Evolutionary conservation across 768 basidiomycete genomes (phyloP).

Genomic region (Harrya chromipes): DNA sequence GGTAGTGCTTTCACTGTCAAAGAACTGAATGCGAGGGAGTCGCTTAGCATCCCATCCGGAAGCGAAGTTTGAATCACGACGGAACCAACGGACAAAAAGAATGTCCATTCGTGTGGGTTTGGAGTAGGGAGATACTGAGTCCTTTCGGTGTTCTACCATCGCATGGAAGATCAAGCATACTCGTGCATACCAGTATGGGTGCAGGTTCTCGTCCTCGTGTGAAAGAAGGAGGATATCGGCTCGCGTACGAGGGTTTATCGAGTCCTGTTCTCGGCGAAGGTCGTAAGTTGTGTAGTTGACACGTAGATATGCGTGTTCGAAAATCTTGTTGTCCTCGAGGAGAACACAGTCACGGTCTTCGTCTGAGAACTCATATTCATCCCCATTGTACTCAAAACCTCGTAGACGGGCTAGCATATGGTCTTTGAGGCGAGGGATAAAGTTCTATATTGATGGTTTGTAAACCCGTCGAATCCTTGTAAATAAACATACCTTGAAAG

Average conservation of each 20-base stretch:
- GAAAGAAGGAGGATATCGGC: slow-evolving; percentile 13
- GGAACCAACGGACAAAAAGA: no score
- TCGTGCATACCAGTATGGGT: slow-evolving; percentile 39
- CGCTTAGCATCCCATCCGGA: no score
- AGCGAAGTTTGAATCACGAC: no score
- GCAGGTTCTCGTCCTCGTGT: slow-evolving; percentile 16
- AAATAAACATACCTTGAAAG: no score
- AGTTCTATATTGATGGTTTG: no score
- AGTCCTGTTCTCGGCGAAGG: slow-evolving; percentile 33
- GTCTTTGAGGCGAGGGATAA: no score
- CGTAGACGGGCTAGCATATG: neutral
- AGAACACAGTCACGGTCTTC: slow-evolving; percentile 21
- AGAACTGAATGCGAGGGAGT: no score
- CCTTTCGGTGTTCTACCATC: no score
- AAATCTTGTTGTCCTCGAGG: slow-evolving; percentile 20
- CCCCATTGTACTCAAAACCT: slow-evolving; percentile 10
- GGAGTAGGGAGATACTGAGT: no score
- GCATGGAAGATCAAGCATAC: neutral
- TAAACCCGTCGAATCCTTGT: no score
- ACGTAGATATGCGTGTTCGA: slow-evolving; percentile 14
- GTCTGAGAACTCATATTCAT: slow-evolving; percentile 22
- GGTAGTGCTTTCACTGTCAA: no score
- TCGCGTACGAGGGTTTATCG: slow-evolving; percentile 30
- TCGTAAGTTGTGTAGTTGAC: slow-evolving; percentile 31
- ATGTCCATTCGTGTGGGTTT: no score